phyloP scores from a whole-genome alignment of 371 early-diverging fungal species.

The Conidiobolus incongruus region DNA sequence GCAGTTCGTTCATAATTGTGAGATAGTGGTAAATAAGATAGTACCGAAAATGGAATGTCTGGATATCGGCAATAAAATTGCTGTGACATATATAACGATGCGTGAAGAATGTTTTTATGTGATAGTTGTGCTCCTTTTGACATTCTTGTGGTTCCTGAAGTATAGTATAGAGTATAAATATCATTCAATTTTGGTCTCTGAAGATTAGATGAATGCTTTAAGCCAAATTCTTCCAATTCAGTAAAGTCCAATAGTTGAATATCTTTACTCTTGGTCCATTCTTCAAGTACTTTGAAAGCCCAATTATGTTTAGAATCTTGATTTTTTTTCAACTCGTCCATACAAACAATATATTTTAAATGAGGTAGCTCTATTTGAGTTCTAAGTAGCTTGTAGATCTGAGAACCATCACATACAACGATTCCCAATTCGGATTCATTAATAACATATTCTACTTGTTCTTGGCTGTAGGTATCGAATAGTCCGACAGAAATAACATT shows the following conservation, averaged over 20 bases:
- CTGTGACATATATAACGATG: too few relatives aligned
- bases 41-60: too few relatives aligned
- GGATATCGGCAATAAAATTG: too few relatives aligned
- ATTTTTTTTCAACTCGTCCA: conserved; percentile 24
- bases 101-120: conserved; percentile 21
- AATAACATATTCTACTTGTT: conserved; percentile 45
- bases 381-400: conserved; percentile 30
- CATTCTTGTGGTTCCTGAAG: conserved; percentile 68
- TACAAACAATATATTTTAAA: conserved; percentile 47
- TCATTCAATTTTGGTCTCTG: conserved; percentile 22
- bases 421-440: conserved; percentile 42
- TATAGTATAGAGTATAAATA: conserved; percentile 84
- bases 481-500: conserved; percentile 49
- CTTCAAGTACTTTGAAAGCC: conserved; percentile 13
- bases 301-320: too few relatives aligned
- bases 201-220: conserved; percentile 11
- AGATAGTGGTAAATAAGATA: conserved; percentile 14
- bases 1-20: conserved; percentile 68
- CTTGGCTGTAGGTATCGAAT: conserved; percentile 64
- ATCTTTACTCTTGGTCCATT: conserved; percentile 23
- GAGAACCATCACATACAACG: conserved; percentile 38
- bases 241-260: conserved; percentile 23
- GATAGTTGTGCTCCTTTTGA: conserved; percentile 40
- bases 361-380: conserved; percentile 20
- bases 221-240: conserved; percentile 33